A percentile compares a stretch with the other conserved stretches of the same genome.
Evolutionary conservation across 192 early-diverging fungal species (phyloP).

Genomic region (Spizellomyces sp.): DNA sequence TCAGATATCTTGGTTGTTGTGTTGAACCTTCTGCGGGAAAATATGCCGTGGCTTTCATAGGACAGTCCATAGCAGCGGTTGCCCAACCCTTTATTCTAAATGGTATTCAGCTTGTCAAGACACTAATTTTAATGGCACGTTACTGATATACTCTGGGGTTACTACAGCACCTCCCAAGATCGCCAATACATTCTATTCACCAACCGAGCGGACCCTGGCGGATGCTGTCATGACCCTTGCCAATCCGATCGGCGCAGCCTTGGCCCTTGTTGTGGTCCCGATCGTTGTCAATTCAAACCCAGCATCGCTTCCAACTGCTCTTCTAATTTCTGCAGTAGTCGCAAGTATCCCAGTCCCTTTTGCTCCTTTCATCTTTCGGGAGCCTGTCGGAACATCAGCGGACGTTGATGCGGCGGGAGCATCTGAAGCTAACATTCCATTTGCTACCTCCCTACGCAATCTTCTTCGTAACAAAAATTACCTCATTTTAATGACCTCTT

Average conservation of each 20-base stretch:
- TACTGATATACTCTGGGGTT: too few species aligned
- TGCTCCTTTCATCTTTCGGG: constrained; percentile 6
- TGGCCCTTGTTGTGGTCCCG: constrained; percentile 15
- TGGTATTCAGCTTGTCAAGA: background rate
- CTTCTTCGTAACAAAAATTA: constrained; percentile 10
- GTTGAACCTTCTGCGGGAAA: background rate
- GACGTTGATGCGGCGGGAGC: background rate
- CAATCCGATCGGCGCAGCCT: constrained; percentile 19
- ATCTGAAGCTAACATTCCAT: background rate
- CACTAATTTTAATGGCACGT: too few species aligned
- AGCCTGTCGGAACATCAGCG: background rate
- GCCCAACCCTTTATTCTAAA: constrained; percentile 21
- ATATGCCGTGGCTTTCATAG: constrained; percentile 14
- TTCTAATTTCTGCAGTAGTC: constrained; percentile 9
- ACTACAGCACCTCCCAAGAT: constrained; percentile 10
- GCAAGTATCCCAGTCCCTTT: constrained; percentile 6
- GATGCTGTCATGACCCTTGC: constrained; percentile 24
- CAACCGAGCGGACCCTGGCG: constrained; percentile 12
- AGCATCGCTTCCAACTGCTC: background rate
- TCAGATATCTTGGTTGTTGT: too few species aligned
- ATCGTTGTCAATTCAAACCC: constrained; percentile 7
- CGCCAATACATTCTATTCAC: constrained; percentile 5
- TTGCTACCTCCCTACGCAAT: background rate
- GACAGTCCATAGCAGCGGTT: constrained; percentile 6
- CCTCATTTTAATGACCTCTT: constrained; percentile 1